Conservation (phyloP, 306 rosid species). For the Vicia villosa region DNA sequence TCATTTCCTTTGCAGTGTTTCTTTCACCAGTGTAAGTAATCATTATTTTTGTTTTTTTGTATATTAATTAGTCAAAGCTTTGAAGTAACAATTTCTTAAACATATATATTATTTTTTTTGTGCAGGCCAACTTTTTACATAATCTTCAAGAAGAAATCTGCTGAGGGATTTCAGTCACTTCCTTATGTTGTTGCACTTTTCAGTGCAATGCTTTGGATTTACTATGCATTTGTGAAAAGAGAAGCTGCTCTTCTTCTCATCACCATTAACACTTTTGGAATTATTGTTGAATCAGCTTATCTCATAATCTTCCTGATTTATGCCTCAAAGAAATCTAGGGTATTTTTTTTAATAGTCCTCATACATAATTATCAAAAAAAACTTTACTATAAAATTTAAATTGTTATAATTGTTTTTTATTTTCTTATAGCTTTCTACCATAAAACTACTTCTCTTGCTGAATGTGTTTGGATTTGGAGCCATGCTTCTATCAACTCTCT, state of each 20-base stretch:
- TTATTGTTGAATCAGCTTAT: slow-evolving; percentile 66
- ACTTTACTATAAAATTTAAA: not conserved
- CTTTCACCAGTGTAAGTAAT: slow-evolving; percentile 86
- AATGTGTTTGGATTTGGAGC: slow-evolving; percentile 75
- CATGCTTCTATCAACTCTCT: slow-evolving; percentile 67
- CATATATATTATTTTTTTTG: not conserved
- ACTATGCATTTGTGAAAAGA: slow-evolving; percentile 72
- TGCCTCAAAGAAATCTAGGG: slow-evolving; percentile 72
- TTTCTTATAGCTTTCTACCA: slow-evolving; percentile 53
- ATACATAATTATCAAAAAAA: not conserved
- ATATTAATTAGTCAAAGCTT: not conserved
- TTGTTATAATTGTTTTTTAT: not conserved
- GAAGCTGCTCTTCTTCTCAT: slow-evolving; percentile 72
- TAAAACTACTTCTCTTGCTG: slow-evolving; percentile 59
- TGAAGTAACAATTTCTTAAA: not conserved
- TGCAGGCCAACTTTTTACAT: slow-evolving; percentile 85
- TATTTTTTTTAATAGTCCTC: slow-evolving; percentile 15
- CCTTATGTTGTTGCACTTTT: slow-evolving; percentile 86
- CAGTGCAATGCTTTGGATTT: slow-evolving; percentile 89
- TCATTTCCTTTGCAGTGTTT: slow-evolving; percentile 80
- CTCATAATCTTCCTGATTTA: slow-evolving; percentile 62
- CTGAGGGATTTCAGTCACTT: slow-evolving; percentile 78
- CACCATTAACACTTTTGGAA: slow-evolving; percentile 85
- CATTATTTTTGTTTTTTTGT: not conserved
- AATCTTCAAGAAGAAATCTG: slow-evolving; percentile 74